Evolutionary conservation across 495 filamentous ascomycete species (phyloP).

Genomic region (Hyaloscypha bicolor): DNA sequence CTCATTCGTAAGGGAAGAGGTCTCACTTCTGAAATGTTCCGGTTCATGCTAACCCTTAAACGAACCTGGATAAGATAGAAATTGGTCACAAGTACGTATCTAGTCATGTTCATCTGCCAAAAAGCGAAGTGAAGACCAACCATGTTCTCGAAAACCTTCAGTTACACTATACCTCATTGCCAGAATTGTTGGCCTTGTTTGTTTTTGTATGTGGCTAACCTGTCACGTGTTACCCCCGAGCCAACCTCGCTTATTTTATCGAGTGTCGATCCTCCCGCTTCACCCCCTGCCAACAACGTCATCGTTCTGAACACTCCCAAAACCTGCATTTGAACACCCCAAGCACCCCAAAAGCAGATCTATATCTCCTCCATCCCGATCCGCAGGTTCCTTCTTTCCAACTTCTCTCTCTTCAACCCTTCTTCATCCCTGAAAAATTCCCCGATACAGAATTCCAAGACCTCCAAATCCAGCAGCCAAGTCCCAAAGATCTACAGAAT

Average conservation of each 20-base stretch:
- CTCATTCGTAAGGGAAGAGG: no score
- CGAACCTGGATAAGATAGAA: no score
- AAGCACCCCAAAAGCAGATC: background rate
- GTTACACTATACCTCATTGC: no score
- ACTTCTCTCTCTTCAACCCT: background rate
- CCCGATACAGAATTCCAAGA: conserved; percentile 3
- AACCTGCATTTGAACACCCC: background rate
- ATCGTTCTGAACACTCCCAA: background rate
- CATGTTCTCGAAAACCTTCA: no score
- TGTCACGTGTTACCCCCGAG: background rate
- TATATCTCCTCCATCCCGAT: background rate
- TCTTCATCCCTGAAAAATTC: background rate
- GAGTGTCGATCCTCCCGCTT: background rate
- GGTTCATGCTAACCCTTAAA: no score
- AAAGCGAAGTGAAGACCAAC: no score
- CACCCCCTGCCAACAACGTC: conserved; percentile 2
- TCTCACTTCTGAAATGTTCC: no score
- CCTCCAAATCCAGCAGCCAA: background rate
- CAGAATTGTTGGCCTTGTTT: no score
- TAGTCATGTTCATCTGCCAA: no score
- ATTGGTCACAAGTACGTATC: no score
- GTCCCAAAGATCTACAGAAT: conserved; percentile 34
- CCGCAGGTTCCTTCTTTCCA: background rate
- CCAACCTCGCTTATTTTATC: background rate
- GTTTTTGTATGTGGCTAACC: no score